Evolutionary conservation across 2,329 filamentous ascomycete genomes (phyloP).

Genomic region (Epicoccum nigrum): DNA sequence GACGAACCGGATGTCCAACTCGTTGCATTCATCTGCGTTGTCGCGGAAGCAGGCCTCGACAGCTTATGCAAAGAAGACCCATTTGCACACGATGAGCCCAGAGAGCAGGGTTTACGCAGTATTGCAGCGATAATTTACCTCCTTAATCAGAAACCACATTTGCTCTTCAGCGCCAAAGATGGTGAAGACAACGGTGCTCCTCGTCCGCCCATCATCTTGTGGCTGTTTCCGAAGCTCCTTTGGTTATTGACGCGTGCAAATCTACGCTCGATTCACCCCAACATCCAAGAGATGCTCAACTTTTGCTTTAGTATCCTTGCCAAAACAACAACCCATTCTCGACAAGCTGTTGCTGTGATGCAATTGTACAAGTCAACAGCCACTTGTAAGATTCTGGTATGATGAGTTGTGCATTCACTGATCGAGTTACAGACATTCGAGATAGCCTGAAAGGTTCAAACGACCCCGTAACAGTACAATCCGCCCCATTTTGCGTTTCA

Average conservation of each 20-base stretch:
- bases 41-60: constrained; percentile 79
- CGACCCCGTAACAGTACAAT: constrained; percentile 14
- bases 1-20: constrained; percentile 72
- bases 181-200: constrained; percentile 39
- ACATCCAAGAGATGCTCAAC: constrained; percentile 44
- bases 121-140: constrained; percentile 78
- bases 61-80: constrained; percentile 70
- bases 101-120: constrained; percentile 70
- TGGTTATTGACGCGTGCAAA: constrained; percentile 53
- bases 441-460: constrained; percentile 48
- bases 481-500: constrained; percentile 31
- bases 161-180: constrained; percentile 57
- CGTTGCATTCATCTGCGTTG: constrained; percentile 85
- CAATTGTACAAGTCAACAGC: constrained; percentile 50
- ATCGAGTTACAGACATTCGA: constrained; percentile 51
- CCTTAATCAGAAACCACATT: constrained; percentile 73
- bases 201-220: constrained; percentile 58
- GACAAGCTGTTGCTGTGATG: constrained; percentile 40
- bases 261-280: constrained; percentile 50
- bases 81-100: constrained; percentile 65
- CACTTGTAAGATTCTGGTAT: constrained; percentile 43
- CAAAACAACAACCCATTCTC: constrained; percentile 45
- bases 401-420: background rate
- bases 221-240: constrained; percentile 61
- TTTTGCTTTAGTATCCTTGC: constrained; percentile 46